Conservation (phyloP, 805 yeast species). For the Kazachstania psychrophila region DNA sequence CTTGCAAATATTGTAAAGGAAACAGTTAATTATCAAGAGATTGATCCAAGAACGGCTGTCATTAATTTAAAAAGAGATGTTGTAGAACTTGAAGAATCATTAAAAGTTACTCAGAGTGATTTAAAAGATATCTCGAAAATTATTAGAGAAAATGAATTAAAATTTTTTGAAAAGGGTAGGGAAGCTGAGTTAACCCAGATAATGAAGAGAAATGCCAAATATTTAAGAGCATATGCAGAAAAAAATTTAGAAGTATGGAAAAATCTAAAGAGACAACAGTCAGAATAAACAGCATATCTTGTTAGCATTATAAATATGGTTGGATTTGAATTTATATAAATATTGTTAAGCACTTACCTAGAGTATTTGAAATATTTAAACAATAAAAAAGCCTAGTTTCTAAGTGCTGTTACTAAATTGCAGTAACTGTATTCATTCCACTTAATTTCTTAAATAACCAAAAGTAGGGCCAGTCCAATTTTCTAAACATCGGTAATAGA, state of each 20-base stretch:
- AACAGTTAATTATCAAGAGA: constrained; percentile 25
- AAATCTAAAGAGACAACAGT: constrained; percentile 12
- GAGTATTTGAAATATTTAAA: too few relatives aligned
- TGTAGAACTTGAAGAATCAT: constrained; percentile 14
- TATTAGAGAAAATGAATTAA: constrained; percentile 27
- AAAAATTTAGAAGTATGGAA: constrained; percentile 26
- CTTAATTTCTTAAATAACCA: constrained; percentile 38
- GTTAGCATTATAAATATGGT: too few relatives aligned
- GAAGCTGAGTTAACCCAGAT: constrained; percentile 19
- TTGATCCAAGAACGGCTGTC: constrained; percentile 17
- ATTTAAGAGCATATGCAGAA: constrained; percentile 23
- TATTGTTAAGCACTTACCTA: too few relatives aligned
- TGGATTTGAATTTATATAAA: too few relatives aligned
- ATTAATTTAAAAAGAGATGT: constrained; percentile 21
- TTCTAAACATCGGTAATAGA: constrained; percentile 60
- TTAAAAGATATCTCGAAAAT: constrained; percentile 23
- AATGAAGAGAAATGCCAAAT: constrained; percentile 22
- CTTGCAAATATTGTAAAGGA: constrained; percentile 28
- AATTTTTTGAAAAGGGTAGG: constrained; percentile 21
- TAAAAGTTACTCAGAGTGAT: constrained; percentile 25
- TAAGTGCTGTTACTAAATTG: background rate
- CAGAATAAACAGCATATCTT: too few relatives aligned
- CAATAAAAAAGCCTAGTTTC: too few relatives aligned
- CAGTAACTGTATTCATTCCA: constrained; percentile 48
- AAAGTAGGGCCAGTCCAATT: constrained; percentile 54